A percentile compares a stretch with the other conserved stretches of the same genome.
These are phyloP conservation scores for Neurospora intermedia DNA, from an alignment of 495 filamentous ascomycete species.

Conservation along the genomic window DNA sequence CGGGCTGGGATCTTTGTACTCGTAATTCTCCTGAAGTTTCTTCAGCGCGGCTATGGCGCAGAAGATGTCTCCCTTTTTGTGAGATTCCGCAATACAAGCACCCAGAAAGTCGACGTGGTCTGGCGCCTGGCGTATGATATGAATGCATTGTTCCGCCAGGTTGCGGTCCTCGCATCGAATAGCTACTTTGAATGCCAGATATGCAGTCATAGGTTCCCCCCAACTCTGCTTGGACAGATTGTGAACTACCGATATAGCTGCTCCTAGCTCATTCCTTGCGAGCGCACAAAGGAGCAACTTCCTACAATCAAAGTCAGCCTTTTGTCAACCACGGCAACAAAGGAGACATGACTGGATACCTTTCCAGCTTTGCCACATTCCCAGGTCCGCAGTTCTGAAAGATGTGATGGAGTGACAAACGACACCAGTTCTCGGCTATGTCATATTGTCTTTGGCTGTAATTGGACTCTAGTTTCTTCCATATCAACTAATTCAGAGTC, in stretches of 20 bases:
- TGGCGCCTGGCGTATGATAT: slow-evolving; percentile 34
- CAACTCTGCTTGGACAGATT: slow-evolving; percentile 47
- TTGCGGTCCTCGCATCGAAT: slow-evolving; percentile 46
- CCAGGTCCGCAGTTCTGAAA: slow-evolving; percentile 52
- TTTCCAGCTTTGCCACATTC: slow-evolving; percentile 57
- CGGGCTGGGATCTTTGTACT: slow-evolving; percentile 36
- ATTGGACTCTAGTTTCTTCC: slow-evolving; percentile 58
- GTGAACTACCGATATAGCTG: slow-evolving; percentile 44
- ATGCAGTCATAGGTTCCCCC: slow-evolving; percentile 54
- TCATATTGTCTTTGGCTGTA: slow-evolving; percentile 43
- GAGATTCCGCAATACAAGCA: slow-evolving; percentile 67
- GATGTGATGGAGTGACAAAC: slow-evolving; percentile 50
- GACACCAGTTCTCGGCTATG: slow-evolving; percentile 59
- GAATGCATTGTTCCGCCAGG: slow-evolving; percentile 48
- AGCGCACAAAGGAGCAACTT: slow-evolving; percentile 61
- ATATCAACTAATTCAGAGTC: slow-evolving; percentile 47
- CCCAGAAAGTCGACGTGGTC: slow-evolving; percentile 53
- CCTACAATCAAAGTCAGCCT: slow-evolving; percentile 31
- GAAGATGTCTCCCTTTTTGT: slow-evolving; percentile 48
- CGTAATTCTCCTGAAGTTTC: slow-evolving; percentile 45
- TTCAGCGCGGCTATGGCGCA: slow-evolving; percentile 49
- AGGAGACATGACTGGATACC: slow-evolving; percentile 20
- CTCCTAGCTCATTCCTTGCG: slow-evolving; percentile 38
- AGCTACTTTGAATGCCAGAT: slow-evolving; percentile 66
- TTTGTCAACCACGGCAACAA: not conserved